Evolutionary conservation across 305 asterid genomes (phyloP).

Genomic region (Solanum hybrid): DNA sequence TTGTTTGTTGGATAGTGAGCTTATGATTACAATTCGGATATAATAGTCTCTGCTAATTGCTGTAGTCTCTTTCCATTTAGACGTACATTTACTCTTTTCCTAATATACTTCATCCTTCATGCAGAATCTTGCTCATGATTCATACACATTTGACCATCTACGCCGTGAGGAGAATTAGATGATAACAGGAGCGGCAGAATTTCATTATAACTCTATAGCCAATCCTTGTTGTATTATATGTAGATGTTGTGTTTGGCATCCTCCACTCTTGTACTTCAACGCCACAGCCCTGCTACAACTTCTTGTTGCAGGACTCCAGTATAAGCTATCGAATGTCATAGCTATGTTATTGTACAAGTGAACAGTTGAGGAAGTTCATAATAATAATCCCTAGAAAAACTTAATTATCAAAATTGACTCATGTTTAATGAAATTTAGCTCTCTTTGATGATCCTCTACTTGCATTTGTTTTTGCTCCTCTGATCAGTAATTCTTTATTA

Average conservation of each 20-base stretch:
- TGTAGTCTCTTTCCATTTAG: not conserved
- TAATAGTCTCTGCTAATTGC: not conserved
- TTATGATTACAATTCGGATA: not conserved
- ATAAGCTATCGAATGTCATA: not conserved
- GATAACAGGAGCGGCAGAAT: not conserved
- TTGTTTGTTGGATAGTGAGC: not conserved
- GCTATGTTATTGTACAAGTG: not conserved
- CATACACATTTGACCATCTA: constrained; percentile 3
- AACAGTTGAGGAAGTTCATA: not conserved
- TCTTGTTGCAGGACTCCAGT: not conserved
- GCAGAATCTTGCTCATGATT: constrained; percentile 5
- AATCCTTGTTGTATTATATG: too few relatives aligned
- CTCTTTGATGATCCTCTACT: not conserved
- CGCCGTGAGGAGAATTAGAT: not conserved
- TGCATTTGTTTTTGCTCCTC: not conserved
- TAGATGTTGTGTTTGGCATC: too few relatives aligned
- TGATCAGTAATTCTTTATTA: not conserved
- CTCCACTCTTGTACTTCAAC: not conserved
- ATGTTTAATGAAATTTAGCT: not conserved
- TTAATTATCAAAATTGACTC: not conserved
- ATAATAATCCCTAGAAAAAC: not conserved
- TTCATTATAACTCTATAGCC: not conserved
- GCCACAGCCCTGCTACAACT: not conserved
- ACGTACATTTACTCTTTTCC: not conserved
- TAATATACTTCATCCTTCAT: not conserved